Percentiles rank a stretch among this genome's conserved stretches.
Conservation (phyloP, 129 eudicot genomes). For the Flaveria trinervia region DNA sequence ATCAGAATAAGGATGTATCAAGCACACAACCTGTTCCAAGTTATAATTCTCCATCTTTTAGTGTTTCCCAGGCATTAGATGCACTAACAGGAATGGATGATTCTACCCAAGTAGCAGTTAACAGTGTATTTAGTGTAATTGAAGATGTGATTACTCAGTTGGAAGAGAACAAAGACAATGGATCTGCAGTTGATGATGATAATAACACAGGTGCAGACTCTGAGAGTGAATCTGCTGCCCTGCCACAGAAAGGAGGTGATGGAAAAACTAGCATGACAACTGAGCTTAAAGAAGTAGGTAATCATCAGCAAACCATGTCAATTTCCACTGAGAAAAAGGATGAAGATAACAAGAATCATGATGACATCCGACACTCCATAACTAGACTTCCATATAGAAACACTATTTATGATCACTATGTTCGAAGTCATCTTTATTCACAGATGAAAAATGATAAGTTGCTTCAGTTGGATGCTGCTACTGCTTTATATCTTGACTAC, state of each 20-base stretch:
- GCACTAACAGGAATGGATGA: slow-evolving; percentile 91
- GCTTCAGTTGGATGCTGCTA: slow-evolving; percentile 43
- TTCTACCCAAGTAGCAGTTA: slow-evolving; percentile 96
- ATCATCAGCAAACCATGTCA: slow-evolving; percentile 25
- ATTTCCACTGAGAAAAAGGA: slow-evolving; percentile 29
- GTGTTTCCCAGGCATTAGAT: slow-evolving; percentile 74
- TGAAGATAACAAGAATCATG: slow-evolving; percentile 23
- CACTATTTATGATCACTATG: slow-evolving; percentile 46
- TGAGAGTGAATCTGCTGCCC: slow-evolving; percentile 23
- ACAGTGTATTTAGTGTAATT: slow-evolving; percentile 82
- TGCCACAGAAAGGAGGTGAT: slow-evolving; percentile 33
- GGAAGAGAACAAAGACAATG: slow-evolving; percentile 54
- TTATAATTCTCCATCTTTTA: slow-evolving; percentile 47
- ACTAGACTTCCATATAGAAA: slow-evolving; percentile 43
- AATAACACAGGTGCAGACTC: slow-evolving; percentile 27
- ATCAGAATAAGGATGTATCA: slow-evolving; percentile 50
- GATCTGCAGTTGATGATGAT: slow-evolving; percentile 32
- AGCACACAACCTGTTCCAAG: slow-evolving; percentile 39
- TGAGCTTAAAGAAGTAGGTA: slow-evolving; percentile 22
- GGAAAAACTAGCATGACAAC: slow-evolving; percentile 22
- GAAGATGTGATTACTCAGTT: slow-evolving; percentile 88
- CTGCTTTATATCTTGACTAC: slow-evolving; percentile 61
- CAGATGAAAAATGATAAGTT: slow-evolving; percentile 36
- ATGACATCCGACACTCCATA: slow-evolving; percentile 17
- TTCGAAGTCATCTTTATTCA: slow-evolving; percentile 40